Percentiles rank a stretch among this genome's conserved stretches.
Evolutionary conservation across 768 basidiomycete genomes (phyloP).

Genomic region (Trametes coccinea): DNA sequence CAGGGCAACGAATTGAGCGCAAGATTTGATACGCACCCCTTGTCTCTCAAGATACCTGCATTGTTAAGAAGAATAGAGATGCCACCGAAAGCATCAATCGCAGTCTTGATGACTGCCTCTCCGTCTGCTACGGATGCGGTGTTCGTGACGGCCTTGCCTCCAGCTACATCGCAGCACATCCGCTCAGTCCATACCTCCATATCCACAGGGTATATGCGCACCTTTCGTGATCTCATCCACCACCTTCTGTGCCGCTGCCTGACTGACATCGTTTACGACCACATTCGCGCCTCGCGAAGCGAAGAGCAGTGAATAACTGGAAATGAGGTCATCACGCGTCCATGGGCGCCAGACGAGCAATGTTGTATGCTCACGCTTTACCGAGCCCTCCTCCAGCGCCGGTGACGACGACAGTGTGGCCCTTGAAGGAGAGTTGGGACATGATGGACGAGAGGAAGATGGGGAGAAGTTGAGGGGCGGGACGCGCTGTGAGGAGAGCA

Average conservation of each 20-base stretch:
- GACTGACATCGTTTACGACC: conserved; percentile 94
- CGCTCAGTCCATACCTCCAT: background rate
- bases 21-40: conserved; percentile 49
- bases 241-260: conserved; percentile 85
- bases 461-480: background rate
- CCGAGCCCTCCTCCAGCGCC: conserved; percentile 97
- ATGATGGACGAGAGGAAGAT: conserved; percentile 18
- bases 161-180: conserved; percentile 48
- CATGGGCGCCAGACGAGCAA: background rate
- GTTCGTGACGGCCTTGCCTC: conserved; percentile 87
- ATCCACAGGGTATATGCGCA: conserved; percentile 35
- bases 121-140: conserved; percentile 88
- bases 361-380: conserved; percentile 62
- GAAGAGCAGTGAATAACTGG: conserved; percentile 86
- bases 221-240: conserved; percentile 86
- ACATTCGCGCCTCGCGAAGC: conserved; percentile 93
- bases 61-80: conserved; percentile 94
- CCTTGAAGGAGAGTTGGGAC: conserved; percentile 67
- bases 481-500: background rate
- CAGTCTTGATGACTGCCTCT: conserved; percentile 80
- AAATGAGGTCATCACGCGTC: conserved; percentile 7
- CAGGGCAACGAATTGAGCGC: background rate
- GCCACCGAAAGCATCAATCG: conserved; percentile 80
- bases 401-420: conserved; percentile 91
- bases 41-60: conserved; percentile 86